These are phyloP conservation scores for Cutaneotrichosporon curvatum DNA, from an alignment of 1,284 basidiomycete genomes.

Conservation along the genomic window DNA sequence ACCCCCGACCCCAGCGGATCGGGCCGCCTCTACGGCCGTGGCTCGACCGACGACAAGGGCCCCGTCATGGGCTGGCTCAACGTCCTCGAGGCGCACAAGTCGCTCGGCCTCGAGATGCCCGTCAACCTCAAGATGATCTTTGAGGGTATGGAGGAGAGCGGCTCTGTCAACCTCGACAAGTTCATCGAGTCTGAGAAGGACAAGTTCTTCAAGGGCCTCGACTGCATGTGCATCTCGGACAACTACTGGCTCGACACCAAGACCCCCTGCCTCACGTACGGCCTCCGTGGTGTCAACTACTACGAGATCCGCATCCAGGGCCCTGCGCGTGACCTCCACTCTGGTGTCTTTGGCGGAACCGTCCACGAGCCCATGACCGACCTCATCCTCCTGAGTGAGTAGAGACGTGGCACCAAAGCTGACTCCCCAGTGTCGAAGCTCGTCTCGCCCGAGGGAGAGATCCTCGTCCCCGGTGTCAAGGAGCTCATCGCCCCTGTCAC, in stretches of 20 bases:
- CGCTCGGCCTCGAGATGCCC: constrained; percentile 68
- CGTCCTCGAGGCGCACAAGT: constrained; percentile 77
- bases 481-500: constrained; percentile 75
- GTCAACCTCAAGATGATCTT: constrained; percentile 94
- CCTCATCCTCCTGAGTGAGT: constrained; percentile 49
- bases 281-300: constrained; percentile 76
- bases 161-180: constrained; percentile 86
- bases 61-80: constrained; percentile 91
- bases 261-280: constrained; percentile 49
- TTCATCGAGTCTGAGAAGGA: constrained; percentile 75
- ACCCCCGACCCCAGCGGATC: constrained; percentile 53
- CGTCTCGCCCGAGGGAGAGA: constrained; percentile 72
- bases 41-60: constrained; percentile 89
- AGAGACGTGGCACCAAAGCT: neutral
- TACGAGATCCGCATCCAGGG: constrained; percentile 79
- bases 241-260: constrained; percentile 50
- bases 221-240: constrained; percentile 82
- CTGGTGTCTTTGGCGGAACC: constrained; percentile 77
- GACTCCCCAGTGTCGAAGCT: constrained; percentile 60
- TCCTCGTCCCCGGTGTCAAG: constrained; percentile 84
- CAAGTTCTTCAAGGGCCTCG: constrained; percentile 81
- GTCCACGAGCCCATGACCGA: constrained; percentile 78
- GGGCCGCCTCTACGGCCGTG: constrained; percentile 69
- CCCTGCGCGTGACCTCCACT: constrained; percentile 85
- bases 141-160: constrained; percentile 98